These are phyloP conservation scores for Solanum chacoense DNA, from an alignment of 305 asterid genomes.

Conservation along the genomic window DNA sequence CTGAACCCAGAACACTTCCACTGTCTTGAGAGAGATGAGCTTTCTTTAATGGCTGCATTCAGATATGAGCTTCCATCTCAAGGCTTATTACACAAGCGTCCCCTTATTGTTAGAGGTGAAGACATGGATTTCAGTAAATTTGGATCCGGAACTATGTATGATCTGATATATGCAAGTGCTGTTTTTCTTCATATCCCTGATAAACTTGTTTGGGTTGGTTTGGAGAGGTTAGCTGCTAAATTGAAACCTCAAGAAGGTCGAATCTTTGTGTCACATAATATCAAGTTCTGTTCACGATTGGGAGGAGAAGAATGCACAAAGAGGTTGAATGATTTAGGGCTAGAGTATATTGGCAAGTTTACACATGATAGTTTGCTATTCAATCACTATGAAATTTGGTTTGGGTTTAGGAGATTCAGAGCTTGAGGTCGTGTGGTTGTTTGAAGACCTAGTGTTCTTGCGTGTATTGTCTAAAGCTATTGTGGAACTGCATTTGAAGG, in stretches of 20 bases:
- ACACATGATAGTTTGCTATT: slow-evolving; percentile 89
- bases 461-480: neutral
- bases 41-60: slow-evolving; percentile 87
- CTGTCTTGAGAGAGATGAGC: slow-evolving; percentile 92
- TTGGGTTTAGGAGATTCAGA: slow-evolving; percentile 52
- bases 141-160: slow-evolving; percentile 41
- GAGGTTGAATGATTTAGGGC: slow-evolving; percentile 51
- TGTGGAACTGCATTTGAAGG: neutral
- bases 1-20: slow-evolving; percentile 60
- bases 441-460: neutral
- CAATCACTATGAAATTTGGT: slow-evolving; percentile 94
- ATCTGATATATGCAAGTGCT: slow-evolving; percentile 85
- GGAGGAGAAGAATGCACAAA: slow-evolving; percentile 85
- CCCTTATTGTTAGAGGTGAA: slow-evolving; percentile 74
- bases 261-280: slow-evolving; percentile 83
- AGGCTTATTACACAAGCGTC: slow-evolving; percentile 74
- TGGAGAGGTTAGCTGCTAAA: slow-evolving; percentile 53
- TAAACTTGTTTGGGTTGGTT: slow-evolving; percentile 77
- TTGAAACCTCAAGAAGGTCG: slow-evolving; percentile 70
- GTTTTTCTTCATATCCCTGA: slow-evolving; percentile 95
- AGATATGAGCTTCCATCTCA: slow-evolving; percentile 91
- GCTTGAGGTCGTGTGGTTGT: slow-evolving; percentile 12
- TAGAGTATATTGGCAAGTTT: slow-evolving; percentile 71
- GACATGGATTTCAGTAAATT: slow-evolving; percentile 88
- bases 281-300: slow-evolving; percentile 87